These are phyloP conservation scores for Gonium pectorale DNA, from an alignment of 139 green algal genomes.

Conservation along the genomic window DNA sequence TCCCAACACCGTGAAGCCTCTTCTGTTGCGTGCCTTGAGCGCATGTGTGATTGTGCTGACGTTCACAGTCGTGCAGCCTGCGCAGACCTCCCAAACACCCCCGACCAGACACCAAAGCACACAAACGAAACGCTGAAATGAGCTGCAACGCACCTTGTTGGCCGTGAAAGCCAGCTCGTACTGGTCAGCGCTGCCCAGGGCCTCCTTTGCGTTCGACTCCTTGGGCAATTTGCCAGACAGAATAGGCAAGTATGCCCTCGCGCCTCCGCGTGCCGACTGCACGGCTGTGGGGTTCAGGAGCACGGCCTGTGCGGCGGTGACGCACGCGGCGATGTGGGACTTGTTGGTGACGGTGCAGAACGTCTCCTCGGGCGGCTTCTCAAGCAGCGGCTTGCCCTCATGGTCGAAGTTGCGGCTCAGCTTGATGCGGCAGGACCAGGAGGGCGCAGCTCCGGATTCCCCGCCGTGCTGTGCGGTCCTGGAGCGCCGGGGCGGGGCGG, in stretches of 20 bases:
- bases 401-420: neutral
- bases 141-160: too few species aligned
- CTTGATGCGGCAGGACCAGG: conserved; percentile 2
- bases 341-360: neutral
- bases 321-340: neutral
- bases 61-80: too few species aligned
- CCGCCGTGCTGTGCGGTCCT: neutral
- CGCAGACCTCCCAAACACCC: too few species aligned
- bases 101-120: too few species aligned
- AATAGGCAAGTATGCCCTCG: neutral
- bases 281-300: neutral
- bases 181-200: neutral
- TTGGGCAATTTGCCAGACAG: neutral
- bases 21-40: too few species aligned
- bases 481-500: neutral
- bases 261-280: neutral
- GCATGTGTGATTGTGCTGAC: too few species aligned
- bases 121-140: too few species aligned
- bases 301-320: neutral
- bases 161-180: conserved; percentile 5
- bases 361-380: neutral
- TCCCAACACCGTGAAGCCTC: too few species aligned
- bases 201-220: neutral
- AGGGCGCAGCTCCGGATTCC: neutral
- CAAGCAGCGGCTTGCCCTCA: neutral